A percentile compares a stretch with the other conserved stretches of the same genome.
phyloP scores from a whole-genome alignment of 495 filamentous ascomycete genomes.

The Articulospora tetracladia region DNA sequence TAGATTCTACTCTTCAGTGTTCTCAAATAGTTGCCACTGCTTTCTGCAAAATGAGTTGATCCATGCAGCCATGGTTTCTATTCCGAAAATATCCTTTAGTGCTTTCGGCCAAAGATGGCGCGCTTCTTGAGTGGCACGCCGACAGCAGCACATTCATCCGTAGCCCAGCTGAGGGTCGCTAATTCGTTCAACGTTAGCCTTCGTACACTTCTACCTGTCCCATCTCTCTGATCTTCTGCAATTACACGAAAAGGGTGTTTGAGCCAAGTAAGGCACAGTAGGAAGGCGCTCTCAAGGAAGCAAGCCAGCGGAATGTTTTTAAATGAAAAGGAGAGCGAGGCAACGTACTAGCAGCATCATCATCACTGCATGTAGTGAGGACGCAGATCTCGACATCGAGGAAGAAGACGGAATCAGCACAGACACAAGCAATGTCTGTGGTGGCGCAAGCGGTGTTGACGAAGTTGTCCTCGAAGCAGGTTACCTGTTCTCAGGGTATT shows the following conservation, averaged over 20 bases:
- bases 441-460: slow-evolving; percentile 10
- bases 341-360: slow-evolving; percentile 17
- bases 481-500: neutral
- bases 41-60: too few relatives aligned
- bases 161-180: slow-evolving; percentile 6
- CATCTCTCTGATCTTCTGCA: neutral
- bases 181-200: neutral
- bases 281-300: too few relatives aligned
- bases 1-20: neutral
- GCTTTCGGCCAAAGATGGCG: slow-evolving; percentile 2
- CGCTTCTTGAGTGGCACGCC: slow-evolving; percentile 7
- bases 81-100: neutral
- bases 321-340: neutral
- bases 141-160: neutral
- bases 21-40: neutral
- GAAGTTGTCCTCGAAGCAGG: slow-evolving; percentile 16
- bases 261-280: too few relatives aligned
- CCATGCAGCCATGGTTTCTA: too few relatives aligned
- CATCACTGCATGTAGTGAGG: slow-evolving; percentile 7
- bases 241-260: too few relatives aligned
- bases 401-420: slow-evolving; percentile 15
- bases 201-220: neutral
- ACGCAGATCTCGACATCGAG: slow-evolving; percentile 12
- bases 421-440: slow-evolving; percentile 20
- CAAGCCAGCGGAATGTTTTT: too few relatives aligned